Evolutionary conservation across 2,329 filamentous ascomycete species (phyloP), one percentile per base, ranked within the genome.

Genomic region (Aspergillus oerlinghausenensis): DNA sequence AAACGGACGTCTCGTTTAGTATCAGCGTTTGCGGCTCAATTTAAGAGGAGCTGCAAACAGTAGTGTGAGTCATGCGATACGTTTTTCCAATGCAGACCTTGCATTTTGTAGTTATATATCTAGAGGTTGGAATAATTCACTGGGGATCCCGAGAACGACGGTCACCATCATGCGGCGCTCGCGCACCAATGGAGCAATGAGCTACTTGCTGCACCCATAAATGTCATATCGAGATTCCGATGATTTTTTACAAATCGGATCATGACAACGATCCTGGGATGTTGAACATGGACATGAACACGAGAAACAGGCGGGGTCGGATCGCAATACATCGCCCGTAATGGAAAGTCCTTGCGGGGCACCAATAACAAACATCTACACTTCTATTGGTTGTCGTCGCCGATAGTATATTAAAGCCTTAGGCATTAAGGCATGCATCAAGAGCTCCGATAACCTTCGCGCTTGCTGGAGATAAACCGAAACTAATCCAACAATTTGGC

Each of bases 261-360:
- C 32, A 2, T 35, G 32, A 38, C 6, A 7, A 38, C 4, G 14
- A 17, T 38, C 14, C 10, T 43, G 8, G 40, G 40, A 21, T 1
- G 9, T 43, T 17, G 9, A 43, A 43, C n/a, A 43, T 43, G 40
- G 21, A 10, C 40, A 47, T 5, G 23, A 47, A 25, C 21, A 47
- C 43, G 43, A 58, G 55, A 11, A 50, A 10, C 25, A 26, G n/a
- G 48, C 49, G 32, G 26, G 38, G 23, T 10, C 23, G 17, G 47
- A 51, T 58, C 48, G 55, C 55, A 57, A 42, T n/a, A 28, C 53
- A 28, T 48, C 38, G 52, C 60, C 54, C 42, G 51, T 54, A 48
- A 28, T 11, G 55, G 58, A 43, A 59, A 52, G 57, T 57, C 60
- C 56, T 56, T 54, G 54, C 59, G 60, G 51, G 40, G 11, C 40